Evolutionary conservation across 2,329 filamentous ascomycete genomes (phyloP), one percentile per base, ranked within the genome.

Genomic region (Aureobasidium leucospermi): DNA sequence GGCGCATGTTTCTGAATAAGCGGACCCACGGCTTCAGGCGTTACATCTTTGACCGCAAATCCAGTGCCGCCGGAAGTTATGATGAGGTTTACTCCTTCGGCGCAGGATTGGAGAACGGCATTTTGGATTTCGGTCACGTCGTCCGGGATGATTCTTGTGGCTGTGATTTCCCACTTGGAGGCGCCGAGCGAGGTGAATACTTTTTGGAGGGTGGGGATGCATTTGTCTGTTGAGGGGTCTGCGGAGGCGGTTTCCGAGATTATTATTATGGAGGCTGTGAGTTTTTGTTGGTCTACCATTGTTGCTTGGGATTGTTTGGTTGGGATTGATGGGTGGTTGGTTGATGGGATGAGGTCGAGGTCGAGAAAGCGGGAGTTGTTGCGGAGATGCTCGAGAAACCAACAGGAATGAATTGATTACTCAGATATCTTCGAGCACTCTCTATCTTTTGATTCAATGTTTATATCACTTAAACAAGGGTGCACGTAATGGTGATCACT

Each of bases 41-140:
- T 99, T 43, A 82, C 79, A 76, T 99, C 94, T 59, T 87, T 83
- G 10, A 85, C 79, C 7, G 94, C 88, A 73, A 99, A 99, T 0
- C 94, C 94, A 1, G 94, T 99, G 2, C 94, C 94, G 23, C 94
- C 94, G 6, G 90, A 96, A 0, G 91, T 93, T 48, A 96, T 73
- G 61, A 99, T 83, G 60, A 97, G 75, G 73, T 96, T 93, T 52
- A 86, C 72, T 4, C 78, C 64, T 9, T 67, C 48, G 4, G 70
- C 72, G 49, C 80, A 79, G 5, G 81, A 73, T 10, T 77, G 69
- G 62, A 78, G 83, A 53, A 99, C 81, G 53, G 85, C 80, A 15
- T 79, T 79, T 69, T 96, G 90, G 60, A 99, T 96, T 19, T 86
- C 80, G 4, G 83, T 71, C 5, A 86, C 78, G 69, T 85, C 83